Conservation (phyloP, 2,329 filamentous ascomycete genomes). For the Monosporascus ibericus region DNA sequence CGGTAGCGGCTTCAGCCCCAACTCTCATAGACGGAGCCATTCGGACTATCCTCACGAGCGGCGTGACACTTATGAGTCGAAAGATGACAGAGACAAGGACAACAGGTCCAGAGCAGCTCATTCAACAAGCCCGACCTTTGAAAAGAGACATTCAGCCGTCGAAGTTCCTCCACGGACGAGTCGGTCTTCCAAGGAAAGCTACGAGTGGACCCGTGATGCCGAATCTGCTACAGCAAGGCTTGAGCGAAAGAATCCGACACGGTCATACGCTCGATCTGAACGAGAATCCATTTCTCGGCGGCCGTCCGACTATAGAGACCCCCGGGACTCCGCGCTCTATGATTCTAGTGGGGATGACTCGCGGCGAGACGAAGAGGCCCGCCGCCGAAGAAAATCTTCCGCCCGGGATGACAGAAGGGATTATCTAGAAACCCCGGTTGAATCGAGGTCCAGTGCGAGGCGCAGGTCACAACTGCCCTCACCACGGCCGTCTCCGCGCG, state of each 20-base stretch:
- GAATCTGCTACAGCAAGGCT: slow-evolving; percentile 12
- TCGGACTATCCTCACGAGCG: slow-evolving; percentile 15
- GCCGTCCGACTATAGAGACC: slow-evolving; percentile 14
- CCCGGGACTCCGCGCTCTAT: slow-evolving; percentile 12
- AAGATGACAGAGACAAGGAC: slow-evolving; percentile 17
- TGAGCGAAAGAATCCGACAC: slow-evolving; percentile 11
- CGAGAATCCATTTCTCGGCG: slow-evolving; percentile 17
- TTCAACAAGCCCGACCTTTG: slow-evolving; percentile 16
- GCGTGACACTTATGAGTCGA: slow-evolving; percentile 13
- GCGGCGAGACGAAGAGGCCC: slow-evolving; percentile 9
- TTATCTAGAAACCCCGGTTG: slow-evolving; percentile 13
- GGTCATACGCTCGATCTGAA: slow-evolving; percentile 13
- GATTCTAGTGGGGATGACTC: slow-evolving; percentile 26
- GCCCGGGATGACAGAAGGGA: slow-evolving; percentile 13
- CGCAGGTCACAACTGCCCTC: slow-evolving; percentile 18
- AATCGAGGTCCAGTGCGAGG: slow-evolving; percentile 11
- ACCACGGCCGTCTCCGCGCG: slow-evolving; percentile 18
- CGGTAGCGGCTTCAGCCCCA: slow-evolving; percentile 16
- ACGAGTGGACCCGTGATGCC: slow-evolving; percentile 10
- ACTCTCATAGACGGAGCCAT: slow-evolving; percentile 12
- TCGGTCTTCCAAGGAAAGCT: slow-evolving; percentile 14
- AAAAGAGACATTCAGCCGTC: slow-evolving; percentile 18
- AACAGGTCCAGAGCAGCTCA: slow-evolving; percentile 10
- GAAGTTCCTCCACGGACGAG: slow-evolving; percentile 18
- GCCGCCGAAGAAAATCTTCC: slow-evolving; percentile 16